These are phyloP conservation scores for Vitis rotundifolia DNA, from an alignment of 164 flowering plant species.

Conservation along the genomic window DNA sequence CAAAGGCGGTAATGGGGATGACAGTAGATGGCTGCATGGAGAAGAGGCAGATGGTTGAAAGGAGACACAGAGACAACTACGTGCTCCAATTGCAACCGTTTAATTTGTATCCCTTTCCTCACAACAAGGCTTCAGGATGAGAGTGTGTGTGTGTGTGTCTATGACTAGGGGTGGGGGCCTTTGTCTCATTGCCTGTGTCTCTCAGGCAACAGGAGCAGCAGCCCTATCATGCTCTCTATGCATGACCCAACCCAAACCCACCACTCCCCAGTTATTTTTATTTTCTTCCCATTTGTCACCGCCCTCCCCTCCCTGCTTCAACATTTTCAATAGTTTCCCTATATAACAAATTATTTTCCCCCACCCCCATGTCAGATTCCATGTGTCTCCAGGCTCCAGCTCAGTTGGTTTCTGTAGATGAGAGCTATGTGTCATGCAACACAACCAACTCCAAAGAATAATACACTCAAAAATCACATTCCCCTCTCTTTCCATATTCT, in stretches of 20 bases:
- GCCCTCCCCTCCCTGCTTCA: constrained; percentile 23
- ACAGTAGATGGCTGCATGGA: constrained; percentile 37
- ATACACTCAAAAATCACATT: neutral
- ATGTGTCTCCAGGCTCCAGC: constrained; percentile 43
- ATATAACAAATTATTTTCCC: constrained; percentile 16
- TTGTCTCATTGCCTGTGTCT: constrained; percentile 16
- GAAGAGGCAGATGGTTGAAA: constrained; percentile 58
- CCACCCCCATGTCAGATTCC: constrained; percentile 47
- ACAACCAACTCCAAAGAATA: constrained; percentile 11
- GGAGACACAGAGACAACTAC: constrained; percentile 51
- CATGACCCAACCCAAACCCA: constrained; percentile 1
- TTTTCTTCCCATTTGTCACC: neutral
- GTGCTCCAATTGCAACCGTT: constrained; percentile 64
- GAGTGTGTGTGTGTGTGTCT: constrained; percentile 22
- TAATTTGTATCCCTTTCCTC: constrained; percentile 49
- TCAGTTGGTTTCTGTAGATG: constrained; percentile 24
- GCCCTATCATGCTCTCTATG: neutral
- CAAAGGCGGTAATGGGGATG: constrained; percentile 17
- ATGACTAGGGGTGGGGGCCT: constrained; percentile 6
- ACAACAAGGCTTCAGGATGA: constrained; percentile 23
- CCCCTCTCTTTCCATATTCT: neutral
- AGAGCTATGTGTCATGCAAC: constrained; percentile 25
- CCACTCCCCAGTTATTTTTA: neutral
- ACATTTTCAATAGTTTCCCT: constrained; percentile 19
- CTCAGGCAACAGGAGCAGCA: constrained; percentile 27